Evolutionary conservation across 208 protist species (phyloP).

Genomic region (Trypanosoma rangeli): DNA sequence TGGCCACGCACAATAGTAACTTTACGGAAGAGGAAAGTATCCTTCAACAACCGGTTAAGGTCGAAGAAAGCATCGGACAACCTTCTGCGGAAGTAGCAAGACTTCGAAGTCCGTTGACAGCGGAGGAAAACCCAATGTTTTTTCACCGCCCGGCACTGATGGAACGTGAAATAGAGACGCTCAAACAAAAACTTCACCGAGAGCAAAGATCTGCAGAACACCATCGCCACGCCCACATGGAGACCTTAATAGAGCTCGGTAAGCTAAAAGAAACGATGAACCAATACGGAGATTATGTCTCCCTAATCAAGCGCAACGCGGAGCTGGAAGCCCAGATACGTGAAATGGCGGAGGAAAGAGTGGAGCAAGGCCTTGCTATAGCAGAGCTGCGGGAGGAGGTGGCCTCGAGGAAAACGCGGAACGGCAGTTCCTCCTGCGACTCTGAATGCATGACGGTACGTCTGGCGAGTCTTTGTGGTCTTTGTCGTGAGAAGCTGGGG

Average conservation of each 20-base stretch:
- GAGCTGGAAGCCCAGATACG: constrained; percentile 11
- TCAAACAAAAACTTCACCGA: constrained; percentile 1
- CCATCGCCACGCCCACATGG: constrained; percentile 19
- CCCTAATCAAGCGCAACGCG: constrained; percentile 2
- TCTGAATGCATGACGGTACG: constrained; percentile 22
- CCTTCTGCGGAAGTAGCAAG: constrained; percentile 7
- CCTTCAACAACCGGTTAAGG: constrained; percentile 12
- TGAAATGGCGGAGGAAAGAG: constrained; percentile 17
- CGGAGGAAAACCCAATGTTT: constrained; percentile 7
- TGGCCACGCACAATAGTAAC: background rate
- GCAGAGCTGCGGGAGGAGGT: constrained; percentile 14
- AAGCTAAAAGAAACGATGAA: constrained; percentile 12
- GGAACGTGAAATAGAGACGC: constrained; percentile 14
- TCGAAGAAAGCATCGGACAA: constrained; percentile 8
- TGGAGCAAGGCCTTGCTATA: constrained; percentile 11
- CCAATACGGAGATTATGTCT: constrained; percentile 3
- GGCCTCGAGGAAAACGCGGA: background rate
- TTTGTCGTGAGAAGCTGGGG: constrained; percentile 14
- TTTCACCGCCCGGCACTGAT: constrained; percentile 14
- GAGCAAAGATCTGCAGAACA: constrained; percentile 16
- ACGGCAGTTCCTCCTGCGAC: constrained; percentile 2
- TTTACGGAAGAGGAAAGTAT: background rate
- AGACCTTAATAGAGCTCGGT: constrained; percentile 8
- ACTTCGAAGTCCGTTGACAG: constrained; percentile 2
- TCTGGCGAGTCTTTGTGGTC: constrained; percentile 11